Evolutionary conservation across 495 filamentous ascomycete species (phyloP).

Genomic region (Oidiodendron maius): DNA sequence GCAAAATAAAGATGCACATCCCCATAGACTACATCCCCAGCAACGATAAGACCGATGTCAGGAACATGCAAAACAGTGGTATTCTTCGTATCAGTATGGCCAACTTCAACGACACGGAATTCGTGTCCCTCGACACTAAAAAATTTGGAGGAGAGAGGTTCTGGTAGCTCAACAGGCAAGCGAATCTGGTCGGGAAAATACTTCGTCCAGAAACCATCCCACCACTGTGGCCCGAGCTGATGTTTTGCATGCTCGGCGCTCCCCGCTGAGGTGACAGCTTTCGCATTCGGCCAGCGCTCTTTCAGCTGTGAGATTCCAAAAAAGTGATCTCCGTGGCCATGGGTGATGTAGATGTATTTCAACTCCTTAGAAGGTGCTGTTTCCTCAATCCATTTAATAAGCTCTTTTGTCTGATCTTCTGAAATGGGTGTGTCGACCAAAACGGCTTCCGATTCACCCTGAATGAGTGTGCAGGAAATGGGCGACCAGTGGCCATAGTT

Average conservation of each 20-base stretch:
- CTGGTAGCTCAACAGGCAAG: not conserved
- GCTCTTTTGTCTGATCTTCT: slow-evolving; percentile 6
- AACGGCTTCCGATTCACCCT: slow-evolving; percentile 20
- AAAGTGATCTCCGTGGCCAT: slow-evolving; percentile 41
- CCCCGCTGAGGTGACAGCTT: slow-evolving; percentile 26
- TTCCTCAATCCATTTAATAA: slow-evolving; percentile 26
- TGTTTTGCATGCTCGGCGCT: slow-evolving; percentile 29
- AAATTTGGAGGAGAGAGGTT: not conserved
- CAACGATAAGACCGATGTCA: not conserved
- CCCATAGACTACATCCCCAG: slow-evolving; percentile 23
- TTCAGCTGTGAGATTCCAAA: slow-evolving; percentile 27
- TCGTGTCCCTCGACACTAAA: not conserved
- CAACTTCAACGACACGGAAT: slow-evolving; percentile 2
- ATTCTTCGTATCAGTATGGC: slow-evolving; percentile 1
- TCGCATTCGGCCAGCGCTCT: slow-evolving; percentile 24
- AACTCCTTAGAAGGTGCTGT: slow-evolving; percentile 24
- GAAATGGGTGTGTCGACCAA: slow-evolving; percentile 28
- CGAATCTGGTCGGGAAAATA: not conserved
- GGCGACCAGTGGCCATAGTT: slow-evolving; percentile 11
- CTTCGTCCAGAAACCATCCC: not conserved
- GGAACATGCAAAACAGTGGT: slow-evolving; percentile 1
- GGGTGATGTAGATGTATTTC: slow-evolving; percentile 35
- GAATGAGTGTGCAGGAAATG: slow-evolving; percentile 23
- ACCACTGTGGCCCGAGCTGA: slow-evolving; percentile 8
- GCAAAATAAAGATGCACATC: slow-evolving; percentile 29